A percentile compares a stretch with the other conserved stretches of the same genome.
Conservation (phyloP, 2,329 filamentous ascomycete genomes). For the Xylaria sp. region DNA sequence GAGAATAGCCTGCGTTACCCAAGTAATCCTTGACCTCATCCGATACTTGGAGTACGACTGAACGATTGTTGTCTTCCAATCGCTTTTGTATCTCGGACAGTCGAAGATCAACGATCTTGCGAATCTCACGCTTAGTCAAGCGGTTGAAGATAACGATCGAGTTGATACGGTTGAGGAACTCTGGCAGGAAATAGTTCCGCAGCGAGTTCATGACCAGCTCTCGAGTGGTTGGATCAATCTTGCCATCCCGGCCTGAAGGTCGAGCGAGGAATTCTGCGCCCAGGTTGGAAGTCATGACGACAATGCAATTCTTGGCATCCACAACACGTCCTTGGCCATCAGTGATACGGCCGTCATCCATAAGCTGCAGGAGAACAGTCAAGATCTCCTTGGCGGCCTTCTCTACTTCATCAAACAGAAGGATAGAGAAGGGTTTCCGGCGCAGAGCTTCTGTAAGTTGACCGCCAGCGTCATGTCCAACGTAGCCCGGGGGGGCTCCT, state of each 20-base stretch:
- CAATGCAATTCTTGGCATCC: slow-evolving; percentile 97
- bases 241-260: slow-evolving; percentile 80
- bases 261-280: slow-evolving; percentile 93
- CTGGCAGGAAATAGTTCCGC: slow-evolving; percentile 95
- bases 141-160: slow-evolving; percentile 99
- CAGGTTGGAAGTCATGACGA: slow-evolving; percentile 98
- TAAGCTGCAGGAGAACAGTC: slow-evolving; percentile 97
- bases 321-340: slow-evolving; percentile 96
- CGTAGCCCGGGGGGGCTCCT: slow-evolving; percentile 94
- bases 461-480: slow-evolving; percentile 94
- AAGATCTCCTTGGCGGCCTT: slow-evolving; percentile 98
- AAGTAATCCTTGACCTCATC: slow-evolving; percentile 93
- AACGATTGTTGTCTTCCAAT: slow-evolving; percentile 83
- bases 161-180: slow-evolving; percentile 98
- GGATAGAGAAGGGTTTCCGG: slow-evolving; percentile 94
- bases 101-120: slow-evolving; percentile 93
- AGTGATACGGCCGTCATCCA: slow-evolving; percentile 98
- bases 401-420: slow-evolving; percentile 97
- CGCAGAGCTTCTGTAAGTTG: slow-evolving; percentile 95
- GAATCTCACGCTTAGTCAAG: slow-evolving; percentile 87
- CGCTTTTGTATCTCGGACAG: slow-evolving; percentile 91
- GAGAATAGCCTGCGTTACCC: slow-evolving; percentile 90
- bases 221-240: slow-evolving; percentile 84
- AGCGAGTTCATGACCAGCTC: slow-evolving; percentile 92
- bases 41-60: slow-evolving; percentile 84